Conservation (phyloP, 495 filamentous ascomycete species). For the Xylaria cubensis region DNA sequence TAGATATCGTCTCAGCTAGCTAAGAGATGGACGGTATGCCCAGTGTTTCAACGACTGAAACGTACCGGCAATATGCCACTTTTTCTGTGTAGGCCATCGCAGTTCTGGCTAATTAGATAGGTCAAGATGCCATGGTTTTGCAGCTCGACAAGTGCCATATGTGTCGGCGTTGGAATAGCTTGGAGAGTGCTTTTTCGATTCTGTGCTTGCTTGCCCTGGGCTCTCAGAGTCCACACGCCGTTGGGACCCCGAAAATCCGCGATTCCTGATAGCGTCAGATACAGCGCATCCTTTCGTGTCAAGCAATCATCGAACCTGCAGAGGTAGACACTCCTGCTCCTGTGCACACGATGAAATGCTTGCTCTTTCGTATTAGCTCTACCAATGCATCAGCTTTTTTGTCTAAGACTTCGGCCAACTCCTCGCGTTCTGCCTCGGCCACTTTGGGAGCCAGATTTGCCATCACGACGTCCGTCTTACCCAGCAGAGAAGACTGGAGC, state of each 20-base stretch:
- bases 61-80: conserved; percentile 52
- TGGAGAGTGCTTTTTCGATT: conserved; percentile 45
- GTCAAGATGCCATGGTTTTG: conserved; percentile 50
- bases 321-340: conserved; percentile 55
- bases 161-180: conserved; percentile 52
- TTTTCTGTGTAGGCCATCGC: conserved; percentile 53
- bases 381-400: conserved; percentile 46
- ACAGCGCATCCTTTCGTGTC: not conserved
- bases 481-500: not conserved
- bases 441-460: conserved; percentile 46
- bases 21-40: not conserved
- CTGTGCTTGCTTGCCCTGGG: conserved; percentile 44
- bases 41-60: not conserved
- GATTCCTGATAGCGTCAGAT: conserved; percentile 39
- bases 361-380: conserved; percentile 47
- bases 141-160: conserved; percentile 57
- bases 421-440: conserved; percentile 46
- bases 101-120: conserved; percentile 56
- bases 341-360: conserved; percentile 56
- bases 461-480: conserved; percentile 31
- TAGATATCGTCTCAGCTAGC: not conserved
- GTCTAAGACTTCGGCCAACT: conserved; percentile 40
- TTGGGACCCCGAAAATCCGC: conserved; percentile 56
- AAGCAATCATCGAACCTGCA: conserved; percentile 38
- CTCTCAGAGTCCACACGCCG: conserved; percentile 52